phyloP scores from a whole-genome alignment of 495 filamentous ascomycete species.

The Bacidia rubella region DNA sequence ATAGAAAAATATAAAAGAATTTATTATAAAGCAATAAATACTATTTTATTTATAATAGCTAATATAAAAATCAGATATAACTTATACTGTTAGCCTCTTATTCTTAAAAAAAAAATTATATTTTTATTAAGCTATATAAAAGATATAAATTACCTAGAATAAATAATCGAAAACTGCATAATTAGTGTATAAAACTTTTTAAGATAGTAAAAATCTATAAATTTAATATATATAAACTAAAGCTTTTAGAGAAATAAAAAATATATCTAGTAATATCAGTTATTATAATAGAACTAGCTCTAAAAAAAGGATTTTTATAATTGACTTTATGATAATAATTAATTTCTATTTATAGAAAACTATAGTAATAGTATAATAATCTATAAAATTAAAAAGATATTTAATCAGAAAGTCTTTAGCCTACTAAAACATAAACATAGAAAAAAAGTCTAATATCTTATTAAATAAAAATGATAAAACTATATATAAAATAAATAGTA shows the following conservation, averaged over 20 bases:
- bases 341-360: neutral
- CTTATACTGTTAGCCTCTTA: neutral
- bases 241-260: neutral
- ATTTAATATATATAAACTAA: neutral
- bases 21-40: constrained; percentile 4
- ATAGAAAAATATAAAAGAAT: neutral
- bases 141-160: neutral
- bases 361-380: neutral
- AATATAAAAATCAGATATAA: neutral
- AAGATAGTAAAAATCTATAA: neutral
- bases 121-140: neutral
- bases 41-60: neutral
- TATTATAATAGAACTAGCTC: neutral
- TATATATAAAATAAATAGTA: constrained; percentile 1
- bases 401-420: neutral
- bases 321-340: neutral
- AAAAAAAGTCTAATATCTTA: neutral
- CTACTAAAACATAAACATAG: neutral
- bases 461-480: neutral
- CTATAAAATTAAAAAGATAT: neutral
- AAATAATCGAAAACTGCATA: neutral
- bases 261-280: neutral
- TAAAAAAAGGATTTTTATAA: neutral
- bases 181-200: neutral
- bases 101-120: neutral